Base-by-base conservation (phyloP, 2,329 filamentous ascomycete genomes). In the Epichloe bromicola region DNA sequence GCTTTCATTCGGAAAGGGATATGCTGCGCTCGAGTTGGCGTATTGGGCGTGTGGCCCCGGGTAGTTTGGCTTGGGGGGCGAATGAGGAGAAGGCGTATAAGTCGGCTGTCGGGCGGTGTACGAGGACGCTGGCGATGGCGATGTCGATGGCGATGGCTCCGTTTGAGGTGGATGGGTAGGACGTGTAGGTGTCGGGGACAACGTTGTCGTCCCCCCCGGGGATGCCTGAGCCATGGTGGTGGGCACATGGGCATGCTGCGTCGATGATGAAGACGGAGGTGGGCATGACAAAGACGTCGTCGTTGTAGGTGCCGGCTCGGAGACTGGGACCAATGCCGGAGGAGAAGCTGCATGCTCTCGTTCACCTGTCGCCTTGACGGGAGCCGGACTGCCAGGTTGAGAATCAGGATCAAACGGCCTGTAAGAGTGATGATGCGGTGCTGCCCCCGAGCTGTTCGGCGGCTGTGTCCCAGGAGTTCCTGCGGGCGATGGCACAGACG, bases 351-450 rank as follows among this genome's bases (percentile, higher is more conserved):
- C 8, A 14, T 47, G 12, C 33, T 30, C 26, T 30, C 2, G 2
- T 10, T 30, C 8, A 10, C 26, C 19, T 26, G 40, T 11, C 12
- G 23, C 7, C 30, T 38, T 20, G 12, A 7, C 36, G 17, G 45
- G 30, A 37, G 14, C 10, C 34, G 20, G 34, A 17, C 23, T 11
- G 8, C 20, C 38, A 40, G 36, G 37, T 5, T 41, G 46, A 40
- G 36, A 19, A 49, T 40, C 34, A 46, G 41, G 34, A n/a, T 30
- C 17, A 10, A 45, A 50, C 7, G 55, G 50, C 33, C 49, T 50
- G 45, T 60, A 52, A 37, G 57, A 54, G 23, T 61, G 59, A 26
- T 8, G 23, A 49, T 63, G 62, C 19, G 61, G 53, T 34, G 52
- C 52, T 19, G 41, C 14, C 7, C 40, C 34, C 30, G 30, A 10